Evolutionary conservation across 306 rosid genomes (phyloP), one percentile per base, ranked within the genome.

Genomic region (Oxytropis ochrocephala): DNA sequence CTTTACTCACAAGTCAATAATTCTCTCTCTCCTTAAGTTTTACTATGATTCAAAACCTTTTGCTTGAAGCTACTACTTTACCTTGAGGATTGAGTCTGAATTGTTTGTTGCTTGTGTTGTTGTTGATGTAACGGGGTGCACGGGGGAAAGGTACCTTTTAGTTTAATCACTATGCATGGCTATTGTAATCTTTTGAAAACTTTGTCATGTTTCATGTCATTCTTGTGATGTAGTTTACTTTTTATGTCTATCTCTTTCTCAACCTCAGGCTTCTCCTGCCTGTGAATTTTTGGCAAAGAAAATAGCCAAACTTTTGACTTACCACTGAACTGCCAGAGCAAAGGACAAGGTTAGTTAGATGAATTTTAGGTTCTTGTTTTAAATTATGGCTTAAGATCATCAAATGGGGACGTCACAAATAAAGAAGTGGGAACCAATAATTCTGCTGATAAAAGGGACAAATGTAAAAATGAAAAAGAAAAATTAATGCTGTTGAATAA

Each of bases 221-320:
- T 61, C 93, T 67, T 79, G 98, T 90, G 97, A 90, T 83, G 69
- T 65, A 61, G 74, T 78, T 72, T 49, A 51, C 67, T 82, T 80
- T 70, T 80, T 70, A 21, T 78, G 24, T 69, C 19, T 30, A 38
- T 49, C 75, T 75, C 47, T 70, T 68, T 81, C 71, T 74, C 68
- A 56, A 41, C 30, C 77, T 82, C 57, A 72, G 60, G 69, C 64
- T 39, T 57, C 50, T 54, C 21, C n/a, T 62, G 19, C 72, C 11
- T 72, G 21, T 79, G 74, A 44, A 39, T 58, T 67, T 78, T 57
- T 52, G 76, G 72, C 55, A 55, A 82, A 83, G 92, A 90, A 76
- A 79, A 69, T 72, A 73, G 81, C 14, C 24, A 66, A 77, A 72
- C 67, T 69, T 82, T 82, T 72, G 80, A 53, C 77, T 75, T 35